Percentiles rank a stretch among this genome's conserved stretches.
phyloP scores from a whole-genome alignment of 176 grass and related monocot genomes.

The Coix lacrymajobi region DNA sequence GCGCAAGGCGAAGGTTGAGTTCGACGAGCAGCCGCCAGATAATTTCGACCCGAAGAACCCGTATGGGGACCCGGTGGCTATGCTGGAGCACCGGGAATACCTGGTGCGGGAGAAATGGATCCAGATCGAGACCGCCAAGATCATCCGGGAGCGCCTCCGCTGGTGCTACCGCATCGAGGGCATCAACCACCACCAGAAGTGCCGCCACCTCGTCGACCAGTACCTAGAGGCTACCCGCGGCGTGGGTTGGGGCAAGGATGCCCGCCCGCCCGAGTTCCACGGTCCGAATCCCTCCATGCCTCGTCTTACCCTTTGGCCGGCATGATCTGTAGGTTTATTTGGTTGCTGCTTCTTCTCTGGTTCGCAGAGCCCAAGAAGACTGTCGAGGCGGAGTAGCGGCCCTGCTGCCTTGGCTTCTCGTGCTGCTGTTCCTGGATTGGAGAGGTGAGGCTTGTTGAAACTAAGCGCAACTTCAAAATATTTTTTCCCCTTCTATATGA shows the following conservation, averaged over 20 bases:
- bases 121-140: conserved; percentile 99
- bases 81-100: conserved; percentile 92
- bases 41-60: conserved; percentile 87
- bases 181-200: conserved; percentile 86
- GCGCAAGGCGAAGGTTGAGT: conserved; percentile 95
- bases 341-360: neutral
- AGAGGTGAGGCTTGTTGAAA: conserved; percentile 31
- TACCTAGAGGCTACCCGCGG: conserved; percentile 87
- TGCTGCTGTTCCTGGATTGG: conserved; percentile 19
- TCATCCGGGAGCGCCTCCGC: conserved; percentile 83
- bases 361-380: conserved; percentile 61
- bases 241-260: conserved; percentile 91
- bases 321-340: conserved; percentile 3
- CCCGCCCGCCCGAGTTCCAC: conserved; percentile 65
- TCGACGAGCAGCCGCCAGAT: conserved; percentile 85
- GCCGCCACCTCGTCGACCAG: conserved; percentile 90
- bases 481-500: neutral
- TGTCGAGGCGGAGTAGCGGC: conserved; percentile 38
- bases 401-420: neutral
- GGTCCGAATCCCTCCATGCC: conserved; percentile 21
- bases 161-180: conserved; percentile 99
- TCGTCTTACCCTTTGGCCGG: neutral
- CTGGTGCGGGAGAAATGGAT: conserved; percentile 99
- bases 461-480: neutral
- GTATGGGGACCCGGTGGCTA: conserved; percentile 89